phyloP scores from a whole-genome alignment of 2,329 filamentous ascomycete genomes.

The Pseudocercospora vitis region DNA sequence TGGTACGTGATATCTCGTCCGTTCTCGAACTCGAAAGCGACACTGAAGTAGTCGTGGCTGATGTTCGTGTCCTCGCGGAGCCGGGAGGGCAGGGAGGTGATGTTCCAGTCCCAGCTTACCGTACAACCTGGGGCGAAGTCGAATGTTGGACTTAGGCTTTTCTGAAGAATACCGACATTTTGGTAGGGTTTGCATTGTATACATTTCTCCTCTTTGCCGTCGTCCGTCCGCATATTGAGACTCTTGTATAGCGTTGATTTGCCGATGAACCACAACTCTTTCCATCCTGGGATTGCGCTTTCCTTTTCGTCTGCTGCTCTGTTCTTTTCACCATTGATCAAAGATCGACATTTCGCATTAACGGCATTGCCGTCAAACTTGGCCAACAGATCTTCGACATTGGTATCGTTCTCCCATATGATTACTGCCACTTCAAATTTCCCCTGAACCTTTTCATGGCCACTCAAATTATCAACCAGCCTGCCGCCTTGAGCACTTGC shows the following conservation, averaged over 20 bases:
- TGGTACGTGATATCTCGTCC: slow-evolving; percentile 14
- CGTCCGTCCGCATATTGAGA: background rate
- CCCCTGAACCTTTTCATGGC: slow-evolving; percentile 5
- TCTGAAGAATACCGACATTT: slow-evolving; percentile 12
- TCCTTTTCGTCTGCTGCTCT: background rate
- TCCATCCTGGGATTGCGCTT: slow-evolving; percentile 2
- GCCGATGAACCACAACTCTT: slow-evolving; percentile 13
- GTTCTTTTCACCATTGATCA: background rate
- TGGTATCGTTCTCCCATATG: slow-evolving; percentile 2
- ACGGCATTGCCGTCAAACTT: background rate
- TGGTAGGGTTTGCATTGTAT: slow-evolving; percentile 10
- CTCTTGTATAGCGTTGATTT: slow-evolving; percentile 4
- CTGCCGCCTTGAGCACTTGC: background rate
- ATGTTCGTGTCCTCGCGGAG: slow-evolving; percentile 12
- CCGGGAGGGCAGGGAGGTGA: slow-evolving; percentile 4
- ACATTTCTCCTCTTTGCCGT: background rate
- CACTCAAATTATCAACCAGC: background rate
- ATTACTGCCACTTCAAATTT: slow-evolving; percentile 5
- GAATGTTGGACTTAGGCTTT: background rate
- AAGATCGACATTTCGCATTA: background rate
- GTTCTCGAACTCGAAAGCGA: slow-evolving; percentile 13
- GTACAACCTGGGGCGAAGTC: slow-evolving; percentile 1
- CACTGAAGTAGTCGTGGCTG: slow-evolving; percentile 13
- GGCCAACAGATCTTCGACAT: slow-evolving; percentile 1
- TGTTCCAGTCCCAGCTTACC: slow-evolving; percentile 5